A percentile compares a stretch with the other conserved stretches of the same genome.
Conservation (phyloP, 345 rosid species). For the Rhodomyrtus tomentosa region DNA sequence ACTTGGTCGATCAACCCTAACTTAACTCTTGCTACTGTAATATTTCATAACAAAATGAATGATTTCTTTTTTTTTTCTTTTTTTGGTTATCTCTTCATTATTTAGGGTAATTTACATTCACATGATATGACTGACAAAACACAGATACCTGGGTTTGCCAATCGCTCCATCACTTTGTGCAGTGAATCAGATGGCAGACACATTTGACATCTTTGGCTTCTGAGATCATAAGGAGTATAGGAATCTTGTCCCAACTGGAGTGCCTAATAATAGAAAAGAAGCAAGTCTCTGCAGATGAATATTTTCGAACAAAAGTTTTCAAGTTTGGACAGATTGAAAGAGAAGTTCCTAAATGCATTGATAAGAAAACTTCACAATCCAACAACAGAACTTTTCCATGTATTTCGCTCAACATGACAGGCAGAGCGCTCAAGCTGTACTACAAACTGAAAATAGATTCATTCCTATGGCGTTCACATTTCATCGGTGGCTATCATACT, state of each 20-base stretch:
- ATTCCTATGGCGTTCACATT: neutral
- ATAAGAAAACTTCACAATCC: neutral
- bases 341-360: neutral
- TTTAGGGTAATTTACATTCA: no score
- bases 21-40: neutral
- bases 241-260: conserved; percentile 67
- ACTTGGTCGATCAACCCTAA: neutral
- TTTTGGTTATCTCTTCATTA: no score
- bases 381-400: neutral
- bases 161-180: conserved; percentile 62
- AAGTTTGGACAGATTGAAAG: neutral
- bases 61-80: no score
- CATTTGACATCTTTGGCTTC: conserved; percentile 67
- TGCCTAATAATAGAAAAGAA: conserved; percentile 27
- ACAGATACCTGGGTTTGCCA: conserved; percentile 46
- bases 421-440: neutral
- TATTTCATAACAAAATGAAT: neutral
- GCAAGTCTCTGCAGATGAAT: neutral
- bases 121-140: neutral
- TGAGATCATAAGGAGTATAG: conserved; percentile 26
- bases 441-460: neutral
- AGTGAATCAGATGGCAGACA: conserved; percentile 65
- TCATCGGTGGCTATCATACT: neutral
- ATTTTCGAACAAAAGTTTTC: neutral
- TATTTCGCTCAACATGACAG: neutral